These are phyloP conservation scores for Yamadazyma laniorum DNA, from an alignment of 805 yeast genomes.

Conservation along the genomic window DNA sequence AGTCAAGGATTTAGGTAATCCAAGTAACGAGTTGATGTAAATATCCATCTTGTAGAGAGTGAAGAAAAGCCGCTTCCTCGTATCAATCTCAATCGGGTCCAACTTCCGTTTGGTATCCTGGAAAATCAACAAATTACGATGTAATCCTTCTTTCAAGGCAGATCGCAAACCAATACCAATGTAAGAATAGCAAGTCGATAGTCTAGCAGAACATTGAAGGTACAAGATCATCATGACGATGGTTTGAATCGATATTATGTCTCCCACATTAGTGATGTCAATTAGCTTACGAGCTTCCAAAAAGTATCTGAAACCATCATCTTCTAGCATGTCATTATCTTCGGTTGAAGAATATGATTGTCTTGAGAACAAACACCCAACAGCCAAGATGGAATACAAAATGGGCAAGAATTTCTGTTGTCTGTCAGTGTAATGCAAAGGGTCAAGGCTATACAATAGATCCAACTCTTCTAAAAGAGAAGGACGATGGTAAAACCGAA, in stretches of 20 bases:
- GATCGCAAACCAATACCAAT: conserved; percentile 85
- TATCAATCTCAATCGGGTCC: conserved; percentile 78
- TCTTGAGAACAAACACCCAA: conserved; percentile 76
- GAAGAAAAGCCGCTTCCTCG: conserved; percentile 83
- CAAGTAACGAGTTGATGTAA: conserved; percentile 82
- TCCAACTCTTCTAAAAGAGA: conserved; percentile 72
- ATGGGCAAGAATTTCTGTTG: conserved; percentile 77
- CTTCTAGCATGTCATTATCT: conserved; percentile 42
- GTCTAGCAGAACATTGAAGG: conserved; percentile 82
- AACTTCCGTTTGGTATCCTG: conserved; percentile 49
- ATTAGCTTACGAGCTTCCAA: conserved; percentile 75
- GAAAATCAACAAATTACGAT: conserved; percentile 57
- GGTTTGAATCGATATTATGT: conserved; percentile 78
- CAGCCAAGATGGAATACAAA: conserved; percentile 83
- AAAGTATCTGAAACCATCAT: conserved; percentile 79
- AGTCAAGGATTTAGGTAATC: conserved; percentile 73
- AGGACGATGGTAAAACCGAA: conserved; percentile 84
- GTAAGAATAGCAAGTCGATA: conserved; percentile 84
- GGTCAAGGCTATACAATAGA: conserved; percentile 72
- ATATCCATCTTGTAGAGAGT: conserved; percentile 89
- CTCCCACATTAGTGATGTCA: conserved; percentile 82
- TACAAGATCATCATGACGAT: conserved; percentile 83
- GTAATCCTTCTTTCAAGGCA: conserved; percentile 79
- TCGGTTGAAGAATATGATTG: conserved; percentile 14
- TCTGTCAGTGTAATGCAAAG: conserved; percentile 64